phyloP scores from a whole-genome alignment of 495 filamentous ascomycete genomes.

The Xylaria bambusicola region DNA sequence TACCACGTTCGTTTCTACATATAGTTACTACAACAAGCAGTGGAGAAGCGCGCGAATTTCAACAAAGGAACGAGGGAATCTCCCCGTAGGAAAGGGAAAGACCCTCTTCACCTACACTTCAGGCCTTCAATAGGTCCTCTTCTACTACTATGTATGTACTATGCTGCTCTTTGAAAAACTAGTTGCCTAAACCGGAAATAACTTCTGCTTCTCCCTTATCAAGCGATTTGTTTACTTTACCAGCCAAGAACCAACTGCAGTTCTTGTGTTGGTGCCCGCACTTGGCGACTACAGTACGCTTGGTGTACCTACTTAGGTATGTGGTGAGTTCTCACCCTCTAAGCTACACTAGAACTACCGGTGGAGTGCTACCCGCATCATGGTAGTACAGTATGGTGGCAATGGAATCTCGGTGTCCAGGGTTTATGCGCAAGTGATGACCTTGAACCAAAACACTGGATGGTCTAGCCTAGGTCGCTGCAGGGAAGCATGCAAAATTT shows the following conservation, averaged over 20 bases:
- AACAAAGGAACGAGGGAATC: too few relatives aligned
- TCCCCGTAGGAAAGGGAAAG: too few relatives aligned
- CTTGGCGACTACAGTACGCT: too few relatives aligned
- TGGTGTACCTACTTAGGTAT: too few relatives aligned
- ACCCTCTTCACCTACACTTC: not conserved
- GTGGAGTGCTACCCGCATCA: not conserved
- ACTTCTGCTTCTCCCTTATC: not conserved
- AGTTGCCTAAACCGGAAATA: constrained; percentile 7
- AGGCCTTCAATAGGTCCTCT: not conserved
- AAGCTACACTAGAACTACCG: constrained; percentile 2
- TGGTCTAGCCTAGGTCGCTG: not conserved
- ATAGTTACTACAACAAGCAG: too few relatives aligned
- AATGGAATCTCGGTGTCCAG: constrained; percentile 1
- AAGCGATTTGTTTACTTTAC: not conserved
- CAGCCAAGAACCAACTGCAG: not conserved
- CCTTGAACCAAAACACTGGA: not conserved
- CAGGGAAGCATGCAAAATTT: constrained; percentile 7
- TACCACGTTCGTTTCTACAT: too few relatives aligned
- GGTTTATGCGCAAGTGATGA: not conserved
- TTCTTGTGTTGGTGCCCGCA: too few relatives aligned
- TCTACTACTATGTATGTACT: too few relatives aligned
- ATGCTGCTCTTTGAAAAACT: not conserved
- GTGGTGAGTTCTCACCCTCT: not conserved
- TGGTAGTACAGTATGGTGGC: too few relatives aligned
- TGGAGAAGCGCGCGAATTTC: too few relatives aligned